phyloP scores from a whole-genome alignment of 108 stramenopile species.

The Nannochloropsis oceanica region DNA sequence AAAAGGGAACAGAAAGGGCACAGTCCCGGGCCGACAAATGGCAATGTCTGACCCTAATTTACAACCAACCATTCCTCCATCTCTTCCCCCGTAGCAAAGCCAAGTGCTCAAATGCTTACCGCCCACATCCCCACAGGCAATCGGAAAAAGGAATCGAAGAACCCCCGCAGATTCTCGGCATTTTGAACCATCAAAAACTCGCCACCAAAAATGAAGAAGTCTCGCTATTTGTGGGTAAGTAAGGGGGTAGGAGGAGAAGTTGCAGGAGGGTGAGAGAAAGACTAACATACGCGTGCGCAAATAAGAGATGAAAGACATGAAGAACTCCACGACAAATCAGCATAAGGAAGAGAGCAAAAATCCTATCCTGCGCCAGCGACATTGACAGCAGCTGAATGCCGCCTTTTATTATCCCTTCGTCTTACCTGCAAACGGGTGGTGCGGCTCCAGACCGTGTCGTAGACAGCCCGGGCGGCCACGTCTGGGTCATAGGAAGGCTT shows the following conservation, averaged over 20 bases:
- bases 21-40: too few relatives aligned
- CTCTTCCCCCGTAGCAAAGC: too few relatives aligned
- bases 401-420: too few relatives aligned
- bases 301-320: neutral
- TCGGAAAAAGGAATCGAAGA: conserved; percentile 85
- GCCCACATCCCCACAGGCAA: conserved; percentile 65
- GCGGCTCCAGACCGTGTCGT: conserved; percentile 75
- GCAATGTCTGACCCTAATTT: too few relatives aligned
- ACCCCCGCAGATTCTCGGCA: conserved; percentile 71
- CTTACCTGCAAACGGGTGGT: conserved; percentile 41
- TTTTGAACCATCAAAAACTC: conserved; percentile 87
- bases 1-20: too few relatives aligned
- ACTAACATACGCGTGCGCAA: neutral
- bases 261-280: too few relatives aligned
- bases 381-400: neutral
- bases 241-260: too few relatives aligned
- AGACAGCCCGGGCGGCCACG: conserved; percentile 57
- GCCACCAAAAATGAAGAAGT: conserved; percentile 87
- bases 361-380: neutral
- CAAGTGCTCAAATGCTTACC: neutral
- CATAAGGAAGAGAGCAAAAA: neutral
- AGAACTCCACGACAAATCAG: neutral
- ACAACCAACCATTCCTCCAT: too few relatives aligned
- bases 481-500: neutral
- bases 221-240: conserved; percentile 40